These are phyloP conservation scores for Penicillium sclerotigenum DNA, from an alignment of 2,329 filamentous ascomycete genomes.

Conservation along the genomic window DNA sequence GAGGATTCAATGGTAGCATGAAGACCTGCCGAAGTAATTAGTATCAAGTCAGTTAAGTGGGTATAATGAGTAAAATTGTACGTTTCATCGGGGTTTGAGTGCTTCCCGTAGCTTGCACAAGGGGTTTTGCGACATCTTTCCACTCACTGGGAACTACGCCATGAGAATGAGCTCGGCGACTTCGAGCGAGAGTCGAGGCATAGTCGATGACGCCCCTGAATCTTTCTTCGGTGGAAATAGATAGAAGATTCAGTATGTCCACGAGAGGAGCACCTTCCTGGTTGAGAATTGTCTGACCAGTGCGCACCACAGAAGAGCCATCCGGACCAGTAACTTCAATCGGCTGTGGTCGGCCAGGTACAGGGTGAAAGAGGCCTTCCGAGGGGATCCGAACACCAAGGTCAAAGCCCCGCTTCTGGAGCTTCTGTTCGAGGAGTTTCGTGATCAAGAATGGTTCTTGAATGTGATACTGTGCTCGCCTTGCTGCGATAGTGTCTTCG, in stretches of 20 bases:
- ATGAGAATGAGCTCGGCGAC: slow-evolving; percentile 73
- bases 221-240: slow-evolving; percentile 77
- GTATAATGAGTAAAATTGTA: slow-evolving; percentile 24
- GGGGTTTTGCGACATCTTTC: slow-evolving; percentile 60
- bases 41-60: slow-evolving; percentile 3
- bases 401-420: slow-evolving; percentile 57
- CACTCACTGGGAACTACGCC: slow-evolving; percentile 76
- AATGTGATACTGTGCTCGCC: slow-evolving; percentile 67
- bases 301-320: slow-evolving; percentile 59
- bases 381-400: slow-evolving; percentile 59
- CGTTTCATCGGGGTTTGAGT: slow-evolving; percentile 41
- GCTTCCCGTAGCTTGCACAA: slow-evolving; percentile 33
- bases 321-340: slow-evolving; percentile 59
- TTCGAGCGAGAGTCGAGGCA: slow-evolving; percentile 65
- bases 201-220: slow-evolving; percentile 75
- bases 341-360: slow-evolving; percentile 42
- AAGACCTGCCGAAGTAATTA: slow-evolving; percentile 32
- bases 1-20: slow-evolving; percentile 41
- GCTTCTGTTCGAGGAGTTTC: slow-evolving; percentile 54
- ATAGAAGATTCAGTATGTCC: slow-evolving; percentile 78
- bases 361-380: slow-evolving; percentile 51
- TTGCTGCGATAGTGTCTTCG: slow-evolving; percentile 60
- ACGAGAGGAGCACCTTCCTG: slow-evolving; percentile 66
- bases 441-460: slow-evolving; percentile 70
- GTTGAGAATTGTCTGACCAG: slow-evolving; percentile 68